Base-by-base conservation (phyloP, 306 rosid genomes). In the Prunus kanzakura region DNA sequence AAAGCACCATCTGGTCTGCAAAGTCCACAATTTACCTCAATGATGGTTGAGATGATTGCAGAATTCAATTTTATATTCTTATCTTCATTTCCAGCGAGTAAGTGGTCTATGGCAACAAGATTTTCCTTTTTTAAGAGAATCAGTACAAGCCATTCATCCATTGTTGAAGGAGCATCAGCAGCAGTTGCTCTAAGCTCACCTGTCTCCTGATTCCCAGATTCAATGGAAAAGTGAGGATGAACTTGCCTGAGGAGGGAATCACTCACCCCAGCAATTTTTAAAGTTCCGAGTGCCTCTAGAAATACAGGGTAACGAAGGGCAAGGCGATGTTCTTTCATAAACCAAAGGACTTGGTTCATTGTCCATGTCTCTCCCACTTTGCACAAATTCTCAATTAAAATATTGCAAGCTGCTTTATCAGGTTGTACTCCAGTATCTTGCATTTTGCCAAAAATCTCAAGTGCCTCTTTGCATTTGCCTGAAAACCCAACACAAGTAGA, bases 371-470 rank as follows among this genome's bases (percentile, higher is more conserved):
- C 93, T 23, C 87, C 86, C 55, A 78, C 87, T 84, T 83, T 87
- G 72, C 88, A 87, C 74, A 89, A 88, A 76, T 85, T 93, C 85
- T 84, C 80, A 71, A 93, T 78, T 87, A 91, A 85, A 76, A 93
- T 93, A 81, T 89, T 93, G 80, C 93, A 93, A 13, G 96, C 92
- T 32, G 92, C 93, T 87, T 91, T 93, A 81, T 89, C 97, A 75
- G 98, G 98, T 32, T 86, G 85, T 49, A 79, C 86, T 71, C 86
- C 90, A 69, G 96, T 92, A 74, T 91, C 97, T 82, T 86, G 98
- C 93, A 91, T 89, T 77, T 83, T 77, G 75, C 63, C 76, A 75
- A 93, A 93, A 63, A 93, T 87, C 71, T 89, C 97, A 38, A 88
- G 84, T 79, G 96, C 96, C 84, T 93, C 97, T 64, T 76, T 72